Conservation (phyloP, 768 basidiomycete genomes). For the Mycena vitilis region DNA sequence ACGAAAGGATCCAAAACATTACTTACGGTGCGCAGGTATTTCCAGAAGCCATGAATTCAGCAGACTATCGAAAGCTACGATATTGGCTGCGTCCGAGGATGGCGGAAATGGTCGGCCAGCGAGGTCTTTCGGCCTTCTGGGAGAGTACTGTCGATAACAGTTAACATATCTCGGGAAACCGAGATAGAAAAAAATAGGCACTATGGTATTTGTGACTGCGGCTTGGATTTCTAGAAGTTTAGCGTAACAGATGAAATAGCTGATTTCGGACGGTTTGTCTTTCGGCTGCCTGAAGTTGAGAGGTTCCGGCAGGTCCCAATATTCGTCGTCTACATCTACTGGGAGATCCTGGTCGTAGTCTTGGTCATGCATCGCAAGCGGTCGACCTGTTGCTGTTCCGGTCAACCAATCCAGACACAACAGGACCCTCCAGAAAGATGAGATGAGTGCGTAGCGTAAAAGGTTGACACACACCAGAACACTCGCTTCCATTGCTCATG, state of each 20-base stretch:
- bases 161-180: background rate
- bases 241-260: conserved; percentile 67
- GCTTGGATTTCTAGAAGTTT: conserved; percentile 72
- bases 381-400: conserved; percentile 72
- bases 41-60: conserved; percentile 82
- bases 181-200: conserved; percentile 41
- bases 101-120: conserved; percentile 56
- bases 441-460: background rate
- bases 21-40: conserved; percentile 68
- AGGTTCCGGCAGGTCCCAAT: conserved; percentile 74
- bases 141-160: conserved; percentile 69
- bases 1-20: conserved; percentile 45
- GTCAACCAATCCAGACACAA: conserved; percentile 59
- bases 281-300: conserved; percentile 74
- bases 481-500: conserved; percentile 83
- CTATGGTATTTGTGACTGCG: conserved; percentile 69
- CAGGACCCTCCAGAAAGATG: conserved; percentile 56
- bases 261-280: conserved; percentile 63
- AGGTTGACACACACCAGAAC: conserved; percentile 58
- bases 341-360: conserved; percentile 80
- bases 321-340: conserved; percentile 74
- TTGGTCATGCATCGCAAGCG: conserved; percentile 78
- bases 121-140: conserved; percentile 69
- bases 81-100: conserved; percentile 72
- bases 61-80: conserved; percentile 80